Evolutionary conservation across 768 basidiomycete species (phyloP), one percentile per base, ranked within the genome.

Genomic region (Agaricus sinodeliciosus): DNA sequence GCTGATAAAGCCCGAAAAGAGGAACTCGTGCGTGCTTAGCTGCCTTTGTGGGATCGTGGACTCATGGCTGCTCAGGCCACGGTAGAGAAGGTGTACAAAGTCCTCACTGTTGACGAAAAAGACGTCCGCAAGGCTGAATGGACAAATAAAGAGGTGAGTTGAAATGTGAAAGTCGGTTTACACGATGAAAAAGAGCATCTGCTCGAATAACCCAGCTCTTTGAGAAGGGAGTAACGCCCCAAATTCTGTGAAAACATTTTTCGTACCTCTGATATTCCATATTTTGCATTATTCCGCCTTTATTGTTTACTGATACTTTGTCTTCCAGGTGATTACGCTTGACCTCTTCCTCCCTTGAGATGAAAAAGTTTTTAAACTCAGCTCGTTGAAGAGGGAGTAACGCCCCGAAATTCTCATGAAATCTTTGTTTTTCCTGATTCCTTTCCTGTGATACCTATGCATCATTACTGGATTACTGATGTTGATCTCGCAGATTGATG

Each of bases 1-100:
- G 94, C 91, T 0, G 95, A 95, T 69, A 96, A 87, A 72, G 93
- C 94, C 16, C 91, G 75, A 76, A 96, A 96, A 73, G 94, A 97
- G 71, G 96, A 98, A 70, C 84, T 95, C 52, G 92, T 91, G 58
- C 61, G 84, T 48, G 19, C 44, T 45, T 35, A 47, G 12, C 6
- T 41, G 9, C 16, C 36, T 45, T 41, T 39, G 46, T 54, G 4
- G 4, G 34, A 7, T 26, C 43, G 31, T 7, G 19, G 18, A 15
- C 41, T 41, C 34, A 41, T 18, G 5, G 16, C 36, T 9, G 51
- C 37, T 6, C 46, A 92, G 90, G 89, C 87, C 16, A 86, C 78
- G 8, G 80, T 93, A 15, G 90, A 96, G 70, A 94, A 91, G 72
- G 78, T 96, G 31, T 70, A 85, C 55, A 86, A 92, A 62, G 73